Evolutionary conservation across 148 eudicot species (phyloP).

Genomic region (Cornus kousa): DNA sequence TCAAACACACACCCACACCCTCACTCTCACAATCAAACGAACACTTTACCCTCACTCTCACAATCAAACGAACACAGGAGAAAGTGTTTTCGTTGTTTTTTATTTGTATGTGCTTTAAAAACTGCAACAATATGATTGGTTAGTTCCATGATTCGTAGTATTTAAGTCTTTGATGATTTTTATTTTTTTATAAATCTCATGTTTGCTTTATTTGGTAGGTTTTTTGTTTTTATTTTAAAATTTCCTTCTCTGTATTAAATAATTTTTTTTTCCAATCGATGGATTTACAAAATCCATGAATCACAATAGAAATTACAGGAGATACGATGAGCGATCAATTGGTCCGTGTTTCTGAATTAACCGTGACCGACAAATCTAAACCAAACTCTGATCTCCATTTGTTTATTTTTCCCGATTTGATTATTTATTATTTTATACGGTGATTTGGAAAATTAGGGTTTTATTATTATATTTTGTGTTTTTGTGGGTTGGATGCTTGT

Average conservation of each 20-base stretch:
- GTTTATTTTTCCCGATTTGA: neutral
- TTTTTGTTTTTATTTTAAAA: neutral
- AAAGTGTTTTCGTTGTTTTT: too few relatives aligned
- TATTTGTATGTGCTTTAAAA: neutral
- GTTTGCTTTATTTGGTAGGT: neutral
- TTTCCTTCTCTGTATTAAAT: too few relatives aligned
- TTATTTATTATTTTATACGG: neutral
- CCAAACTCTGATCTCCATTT: slow-evolving; percentile 30
- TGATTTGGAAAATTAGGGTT: neutral
- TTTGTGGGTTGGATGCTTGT: too few relatives aligned
- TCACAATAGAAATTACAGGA: slow-evolving; percentile 5
- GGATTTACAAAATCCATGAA: neutral
- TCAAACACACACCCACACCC: too few relatives aligned
- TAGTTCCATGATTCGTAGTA: slow-evolving; percentile 53
- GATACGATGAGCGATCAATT: slow-evolving; percentile 45
- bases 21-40: too few relatives aligned
- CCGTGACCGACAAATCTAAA: slow-evolving; percentile 41
- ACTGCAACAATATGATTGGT: slow-evolving; percentile 66
- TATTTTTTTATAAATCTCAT: neutral
- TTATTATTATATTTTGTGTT: neutral
- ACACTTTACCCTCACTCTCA: too few relatives aligned
- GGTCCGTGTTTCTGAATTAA: slow-evolving; percentile 82
- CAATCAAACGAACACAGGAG: too few relatives aligned
- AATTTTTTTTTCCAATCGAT: too few relatives aligned
- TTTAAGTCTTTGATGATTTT: slow-evolving; percentile 80